Evolutionary conservation across 2,329 filamentous ascomycete species (phyloP).

Genomic region (Cordyceps pruinosa): DNA sequence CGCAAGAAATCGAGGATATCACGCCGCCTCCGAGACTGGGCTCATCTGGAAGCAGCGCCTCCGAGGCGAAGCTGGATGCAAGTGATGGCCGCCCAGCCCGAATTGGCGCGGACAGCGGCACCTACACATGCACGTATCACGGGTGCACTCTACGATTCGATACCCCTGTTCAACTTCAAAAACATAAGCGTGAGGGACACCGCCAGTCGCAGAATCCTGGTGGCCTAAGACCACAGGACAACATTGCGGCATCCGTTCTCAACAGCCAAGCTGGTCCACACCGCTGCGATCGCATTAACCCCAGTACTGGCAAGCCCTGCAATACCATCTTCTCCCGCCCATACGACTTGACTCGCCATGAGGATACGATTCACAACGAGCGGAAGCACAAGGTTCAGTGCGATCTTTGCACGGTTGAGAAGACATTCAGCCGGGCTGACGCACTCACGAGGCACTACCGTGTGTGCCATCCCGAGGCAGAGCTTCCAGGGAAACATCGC

Average conservation of each 20-base stretch:
- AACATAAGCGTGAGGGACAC: conserved; percentile 92
- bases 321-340: conserved; percentile 90
- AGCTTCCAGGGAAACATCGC: conserved; percentile 63
- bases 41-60: conserved; percentile 35
- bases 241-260: conserved; percentile 48
- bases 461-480: conserved; percentile 85
- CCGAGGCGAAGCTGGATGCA: conserved; percentile 26
- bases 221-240: conserved; percentile 22
- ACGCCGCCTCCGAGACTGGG: conserved; percentile 32
- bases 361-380: conserved; percentile 94
- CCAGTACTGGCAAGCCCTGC: conserved; percentile 90
- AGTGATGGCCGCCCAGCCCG: conserved; percentile 48
- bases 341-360: conserved; percentile 92
- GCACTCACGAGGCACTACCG: conserved; percentile 90
- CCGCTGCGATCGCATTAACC: conserved; percentile 87
- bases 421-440: conserved; percentile 93
- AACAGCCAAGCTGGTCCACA: conserved; percentile 92
- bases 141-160: conserved; percentile 86
- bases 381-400: conserved; percentile 93
- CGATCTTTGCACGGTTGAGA: conserved; percentile 88
- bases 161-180: conserved; percentile 77
- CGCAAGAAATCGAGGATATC: conserved; percentile 27
- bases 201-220: conserved; percentile 56
- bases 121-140: conserved; percentile 94
- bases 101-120: conserved; percentile 70